Conservation (phyloP, 1,139 yeast species). For the Blastobotrys indianensis region DNA sequence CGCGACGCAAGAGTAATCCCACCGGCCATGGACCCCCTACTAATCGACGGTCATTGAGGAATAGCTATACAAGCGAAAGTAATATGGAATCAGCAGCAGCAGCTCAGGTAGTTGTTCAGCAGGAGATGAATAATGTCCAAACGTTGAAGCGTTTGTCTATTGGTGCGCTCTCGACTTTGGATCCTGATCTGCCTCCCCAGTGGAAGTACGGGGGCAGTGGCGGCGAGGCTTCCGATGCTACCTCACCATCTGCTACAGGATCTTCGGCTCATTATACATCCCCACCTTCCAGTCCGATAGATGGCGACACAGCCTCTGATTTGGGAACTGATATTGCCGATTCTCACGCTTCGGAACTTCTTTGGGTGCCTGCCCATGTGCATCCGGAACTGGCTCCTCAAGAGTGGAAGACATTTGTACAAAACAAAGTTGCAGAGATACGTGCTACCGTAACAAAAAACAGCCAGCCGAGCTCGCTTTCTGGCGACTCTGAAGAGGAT, state of each 20-base stretch:
- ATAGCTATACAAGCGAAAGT: constrained; percentile 8
- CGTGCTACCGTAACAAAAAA: constrained; percentile 39
- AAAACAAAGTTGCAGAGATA: constrained; percentile 70
- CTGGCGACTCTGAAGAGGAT: not conserved
- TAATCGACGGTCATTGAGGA: not conserved
- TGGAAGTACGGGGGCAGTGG: constrained; percentile 13
- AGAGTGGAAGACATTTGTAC: constrained; percentile 77
- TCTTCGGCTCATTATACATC: not conserved
- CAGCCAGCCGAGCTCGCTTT: constrained; percentile 3
- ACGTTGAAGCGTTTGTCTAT: constrained; percentile 44
- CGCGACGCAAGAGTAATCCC: not conserved
- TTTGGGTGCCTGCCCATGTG: constrained; percentile 94
- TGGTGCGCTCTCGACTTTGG: constrained; percentile 39
- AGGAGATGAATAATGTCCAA: constrained; percentile 44
- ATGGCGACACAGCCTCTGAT: not conserved
- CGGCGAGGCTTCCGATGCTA: constrained; percentile 1
- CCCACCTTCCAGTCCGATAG: constrained; percentile 13
- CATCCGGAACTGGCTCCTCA: constrained; percentile 95
- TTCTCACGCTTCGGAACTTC: constrained; percentile 30
- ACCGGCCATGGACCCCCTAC: too few species aligned
- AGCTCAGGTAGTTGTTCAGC: constrained; percentile 41
- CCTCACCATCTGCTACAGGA: not conserved
- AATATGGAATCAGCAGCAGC: constrained; percentile 20
- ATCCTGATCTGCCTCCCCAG: constrained; percentile 41
- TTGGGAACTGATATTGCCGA: constrained; percentile 12